Evolutionary conservation across 2,329 filamentous ascomycete genomes (phyloP).

Genomic region (Xylaria sp.): DNA sequence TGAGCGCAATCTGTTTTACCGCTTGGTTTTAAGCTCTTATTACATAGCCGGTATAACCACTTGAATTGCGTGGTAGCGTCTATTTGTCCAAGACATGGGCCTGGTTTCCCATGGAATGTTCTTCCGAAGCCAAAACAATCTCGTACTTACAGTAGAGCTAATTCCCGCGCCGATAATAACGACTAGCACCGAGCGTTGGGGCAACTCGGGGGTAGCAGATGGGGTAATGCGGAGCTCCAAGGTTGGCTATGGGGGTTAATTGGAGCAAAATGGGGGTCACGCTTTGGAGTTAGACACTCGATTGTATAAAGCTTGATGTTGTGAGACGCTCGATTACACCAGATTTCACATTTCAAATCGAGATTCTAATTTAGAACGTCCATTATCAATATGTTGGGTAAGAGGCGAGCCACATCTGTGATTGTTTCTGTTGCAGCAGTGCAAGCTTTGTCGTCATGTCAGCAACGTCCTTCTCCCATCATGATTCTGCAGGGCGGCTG

Average conservation of each 20-base stretch:
- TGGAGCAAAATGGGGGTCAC: background rate
- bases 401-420: background rate
- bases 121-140: too few species aligned
- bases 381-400: background rate
- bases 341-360: background rate
- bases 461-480: background rate
- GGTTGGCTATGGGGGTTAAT: background rate
- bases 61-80: too few species aligned
- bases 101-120: too few species aligned
- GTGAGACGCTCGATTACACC: background rate
- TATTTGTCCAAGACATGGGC: too few species aligned
- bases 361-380: background rate
- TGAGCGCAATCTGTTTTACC: too few species aligned
- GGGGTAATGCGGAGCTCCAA: background rate
- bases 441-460: background rate
- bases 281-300: background rate
- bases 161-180: too few species aligned
- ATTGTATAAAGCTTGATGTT: background rate
- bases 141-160: too few species aligned
- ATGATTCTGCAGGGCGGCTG: background rate
- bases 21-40: too few species aligned
- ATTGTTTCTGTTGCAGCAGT: background rate
- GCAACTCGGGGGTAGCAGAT: background rate
- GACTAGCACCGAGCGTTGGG: too few species aligned
- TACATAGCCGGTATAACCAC: too few species aligned